These are phyloP conservation scores for Oidium heveae DNA, from an alignment of 2,329 filamentous ascomycete genomes.

Conservation along the genomic window DNA sequence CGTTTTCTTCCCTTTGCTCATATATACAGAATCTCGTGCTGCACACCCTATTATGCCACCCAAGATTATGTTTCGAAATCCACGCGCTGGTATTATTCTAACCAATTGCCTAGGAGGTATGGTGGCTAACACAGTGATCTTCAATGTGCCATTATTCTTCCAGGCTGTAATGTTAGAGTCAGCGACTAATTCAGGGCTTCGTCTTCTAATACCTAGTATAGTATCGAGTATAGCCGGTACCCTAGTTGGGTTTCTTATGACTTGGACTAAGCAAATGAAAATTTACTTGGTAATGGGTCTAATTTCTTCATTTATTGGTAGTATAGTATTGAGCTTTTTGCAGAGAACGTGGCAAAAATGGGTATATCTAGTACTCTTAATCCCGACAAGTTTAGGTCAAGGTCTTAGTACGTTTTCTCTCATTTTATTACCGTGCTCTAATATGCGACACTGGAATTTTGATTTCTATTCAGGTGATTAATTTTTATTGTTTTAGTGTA, in stretches of 20 bases:
- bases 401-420: slow-evolving; percentile 22
- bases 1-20: slow-evolving; percentile 23
- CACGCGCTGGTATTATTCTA: slow-evolving; percentile 31
- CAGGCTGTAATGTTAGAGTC: slow-evolving; percentile 46
- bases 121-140: slow-evolving; percentile 28
- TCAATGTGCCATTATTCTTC: slow-evolving; percentile 48
- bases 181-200: slow-evolving; percentile 46
- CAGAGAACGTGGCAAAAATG: slow-evolving; percentile 23
- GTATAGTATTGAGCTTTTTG: slow-evolving; percentile 23
- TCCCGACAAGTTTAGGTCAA: slow-evolving; percentile 29
- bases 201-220: slow-evolving; percentile 37
- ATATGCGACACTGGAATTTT: background rate
- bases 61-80: slow-evolving; percentile 22
- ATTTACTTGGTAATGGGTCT: slow-evolving; percentile 29
- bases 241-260: slow-evolving; percentile 35
- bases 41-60: slow-evolving; percentile 34
- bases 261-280: slow-evolving; percentile 31
- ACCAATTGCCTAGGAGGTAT: slow-evolving; percentile 26
- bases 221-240: slow-evolving; percentile 29
- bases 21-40: slow-evolving; percentile 25
- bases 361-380: slow-evolving; percentile 29
- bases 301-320: slow-evolving; percentile 23
- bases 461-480: background rate
- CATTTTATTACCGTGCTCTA: background rate
- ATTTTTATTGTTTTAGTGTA: slow-evolving; percentile 18